Conservation (phyloP, 2,329 filamentous ascomycete genomes). For the Fusarium subglutinans region DNA sequence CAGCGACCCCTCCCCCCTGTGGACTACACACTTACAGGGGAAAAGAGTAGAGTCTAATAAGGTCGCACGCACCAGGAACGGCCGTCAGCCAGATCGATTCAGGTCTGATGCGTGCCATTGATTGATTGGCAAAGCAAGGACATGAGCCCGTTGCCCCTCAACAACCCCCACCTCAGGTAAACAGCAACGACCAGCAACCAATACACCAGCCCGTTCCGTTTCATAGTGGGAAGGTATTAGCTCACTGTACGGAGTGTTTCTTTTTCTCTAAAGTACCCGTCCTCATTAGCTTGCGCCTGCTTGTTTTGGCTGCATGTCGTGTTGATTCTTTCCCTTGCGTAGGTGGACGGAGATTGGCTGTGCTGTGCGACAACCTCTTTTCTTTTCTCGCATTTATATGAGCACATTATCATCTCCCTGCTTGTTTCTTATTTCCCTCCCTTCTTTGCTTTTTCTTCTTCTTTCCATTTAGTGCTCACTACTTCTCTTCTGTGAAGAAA, state of each 20-base stretch:
- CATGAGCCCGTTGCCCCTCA: conserved; percentile 38
- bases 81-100: conserved; percentile 27
- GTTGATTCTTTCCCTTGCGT: conserved; percentile 26
- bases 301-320: conserved; percentile 31
- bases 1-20: conserved; percentile 16
- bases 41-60: not conserved
- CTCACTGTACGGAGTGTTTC: not conserved
- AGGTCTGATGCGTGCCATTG: conserved; percentile 16
- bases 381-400: conserved; percentile 20
- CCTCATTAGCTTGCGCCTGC: conserved; percentile 20
- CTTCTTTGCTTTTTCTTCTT: not conserved
- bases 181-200: conserved; percentile 23
- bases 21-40: conserved; percentile 20
- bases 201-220: conserved; percentile 2
- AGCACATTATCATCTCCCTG: conserved; percentile 14
- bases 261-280: not conserved
- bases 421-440: not conserved
- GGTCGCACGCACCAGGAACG: conserved; percentile 36
- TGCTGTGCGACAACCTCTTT: conserved; percentile 24
- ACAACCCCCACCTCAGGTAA: conserved; percentile 39
- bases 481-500: not conserved
- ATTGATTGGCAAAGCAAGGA: conserved; percentile 28
- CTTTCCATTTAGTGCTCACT: conserved; percentile 2
- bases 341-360: conserved; percentile 29
- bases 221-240: conserved; percentile 26